Base-by-base conservation (phyloP, 1,284 basidiomycete species). In the Moesziomyces antarcticus region DNA sequence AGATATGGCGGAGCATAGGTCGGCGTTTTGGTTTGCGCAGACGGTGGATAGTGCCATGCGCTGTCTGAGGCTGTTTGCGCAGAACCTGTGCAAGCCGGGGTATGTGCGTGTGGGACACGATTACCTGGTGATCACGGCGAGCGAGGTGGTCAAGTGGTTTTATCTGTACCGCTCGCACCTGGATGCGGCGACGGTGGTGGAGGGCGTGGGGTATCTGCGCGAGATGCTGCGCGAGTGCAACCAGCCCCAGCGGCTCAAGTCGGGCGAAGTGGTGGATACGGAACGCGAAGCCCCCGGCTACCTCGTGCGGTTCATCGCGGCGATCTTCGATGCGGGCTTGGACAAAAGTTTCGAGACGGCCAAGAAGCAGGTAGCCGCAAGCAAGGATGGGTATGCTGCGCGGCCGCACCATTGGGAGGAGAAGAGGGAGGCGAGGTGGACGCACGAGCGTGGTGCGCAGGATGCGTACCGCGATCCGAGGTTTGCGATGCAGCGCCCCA, bases 211-310 rank as follows among this genome's bases (percentile, higher is more conserved):
- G 6, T 54, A 48, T 16, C 59, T 74, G 35, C 58, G 56, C 20
- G 66, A 60, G 20, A 63, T 58, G 18, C 24, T 59, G 46, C 45
- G 47, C 24, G 72, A 74, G 44, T 74, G 66, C 37, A 50, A 52
- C 0, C 66, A 66, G 50, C 72, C 72, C 27, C 72, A 74, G 49
- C 37, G 58, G 22, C 45, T 74, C 14, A 52, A 63, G 2, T 60
- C 58, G 33, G 67, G 67, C 14, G 72, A 74, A 30, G 54, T 62
- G 42, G 62, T 69, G 50, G 56, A 70, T n/a, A 70, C 63, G 50
- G 72, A 74, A 37, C 27, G 72, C 30, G 72, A 74, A 35, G 72
- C 72, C 8, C 72, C 72, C 2, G 72, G 72, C 3, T 74, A 74
- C 42, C 51, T 74, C 22, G 66, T 67, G 9, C 48, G 72, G 0